A percentile compares a stretch with the other conserved stretches of the same genome.
Conservation (phyloP, 1,139 yeast genomes). For the Arxiozyma telluris region DNA sequence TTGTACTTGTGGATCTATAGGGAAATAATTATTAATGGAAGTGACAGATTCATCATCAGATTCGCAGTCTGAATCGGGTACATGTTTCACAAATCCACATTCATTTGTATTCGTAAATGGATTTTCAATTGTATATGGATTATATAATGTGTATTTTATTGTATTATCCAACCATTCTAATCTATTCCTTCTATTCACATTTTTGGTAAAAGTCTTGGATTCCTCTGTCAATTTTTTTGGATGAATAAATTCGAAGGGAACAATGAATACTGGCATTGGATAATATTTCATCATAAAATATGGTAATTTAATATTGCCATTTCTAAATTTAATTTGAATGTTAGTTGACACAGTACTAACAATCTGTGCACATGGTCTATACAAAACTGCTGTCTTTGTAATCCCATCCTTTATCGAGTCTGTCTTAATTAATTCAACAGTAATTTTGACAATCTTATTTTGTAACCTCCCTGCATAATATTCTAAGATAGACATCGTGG, state of each 20-base stretch:
- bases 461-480: conserved; percentile 34
- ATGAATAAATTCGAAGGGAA: conserved; percentile 31
- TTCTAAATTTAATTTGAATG: conserved; percentile 27
- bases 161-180: conserved; percentile 13
- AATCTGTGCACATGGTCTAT: conserved; percentile 48
- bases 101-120: not conserved
- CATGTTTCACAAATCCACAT: not conserved
- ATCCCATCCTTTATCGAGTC: conserved; percentile 38
- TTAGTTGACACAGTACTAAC: conserved; percentile 33
- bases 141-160: conserved; percentile 17
- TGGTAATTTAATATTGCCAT: conserved; percentile 31
- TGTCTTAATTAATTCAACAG: conserved; percentile 45
- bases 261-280: conserved; percentile 29
- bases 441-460: conserved; percentile 39
- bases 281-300: conserved; percentile 30
- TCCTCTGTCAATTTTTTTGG: conserved; percentile 20
- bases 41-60: conserved; percentile 17
- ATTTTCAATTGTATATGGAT: conserved; percentile 22
- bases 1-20: conserved; percentile 19
- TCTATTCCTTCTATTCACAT: conserved; percentile 6
- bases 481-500: conserved; percentile 36
- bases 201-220: conserved; percentile 2
- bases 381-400: conserved; percentile 43
- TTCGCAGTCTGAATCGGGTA: conserved; percentile 8
- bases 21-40: conserved; percentile 23